phyloP scores from a whole-genome alignment of 2,329 filamentous ascomycete species.

The Cladophialophora exuberans region DNA sequence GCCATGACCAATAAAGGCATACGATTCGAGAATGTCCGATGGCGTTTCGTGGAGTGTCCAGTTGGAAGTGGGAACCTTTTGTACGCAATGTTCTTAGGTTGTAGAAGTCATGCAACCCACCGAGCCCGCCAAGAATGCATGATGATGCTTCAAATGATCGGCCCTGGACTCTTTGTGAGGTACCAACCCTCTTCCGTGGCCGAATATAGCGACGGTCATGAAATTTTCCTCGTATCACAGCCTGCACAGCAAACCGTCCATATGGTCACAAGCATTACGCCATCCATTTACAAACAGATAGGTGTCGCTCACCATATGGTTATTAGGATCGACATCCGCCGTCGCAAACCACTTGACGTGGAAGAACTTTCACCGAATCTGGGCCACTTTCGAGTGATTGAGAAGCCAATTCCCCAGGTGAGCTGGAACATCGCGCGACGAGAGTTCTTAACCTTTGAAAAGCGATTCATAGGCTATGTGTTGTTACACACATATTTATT shows the following conservation, averaged over 20 bases:
- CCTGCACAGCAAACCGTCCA: background rate
- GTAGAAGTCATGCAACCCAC: accelerated
- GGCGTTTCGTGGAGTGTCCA: background rate
- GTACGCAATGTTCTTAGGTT: background rate
- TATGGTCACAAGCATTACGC: background rate
- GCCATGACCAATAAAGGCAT: background rate
- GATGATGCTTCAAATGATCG: background rate
- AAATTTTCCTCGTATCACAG: background rate
- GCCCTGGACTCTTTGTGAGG: background rate
- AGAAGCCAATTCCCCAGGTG: background rate
- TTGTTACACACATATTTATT: too few relatives aligned
- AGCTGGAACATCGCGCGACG: background rate
- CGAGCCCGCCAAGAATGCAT: background rate
- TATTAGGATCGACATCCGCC: background rate
- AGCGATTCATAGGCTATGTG: background rate
- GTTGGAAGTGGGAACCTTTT: background rate
- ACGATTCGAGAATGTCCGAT: background rate
- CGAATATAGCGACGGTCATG: background rate
- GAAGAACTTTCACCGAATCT: background rate
- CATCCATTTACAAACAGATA: background rate
- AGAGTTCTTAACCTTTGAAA: background rate
- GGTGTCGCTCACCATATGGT: background rate
- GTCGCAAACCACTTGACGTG: background rate
- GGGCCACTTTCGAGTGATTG: too few relatives aligned
- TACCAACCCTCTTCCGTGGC: background rate